A percentile compares a stretch with the other conserved stretches of the same genome.
Evolutionary conservation across 768 basidiomycete species (phyloP).

Genomic region (Suillus tomentosus): DNA sequence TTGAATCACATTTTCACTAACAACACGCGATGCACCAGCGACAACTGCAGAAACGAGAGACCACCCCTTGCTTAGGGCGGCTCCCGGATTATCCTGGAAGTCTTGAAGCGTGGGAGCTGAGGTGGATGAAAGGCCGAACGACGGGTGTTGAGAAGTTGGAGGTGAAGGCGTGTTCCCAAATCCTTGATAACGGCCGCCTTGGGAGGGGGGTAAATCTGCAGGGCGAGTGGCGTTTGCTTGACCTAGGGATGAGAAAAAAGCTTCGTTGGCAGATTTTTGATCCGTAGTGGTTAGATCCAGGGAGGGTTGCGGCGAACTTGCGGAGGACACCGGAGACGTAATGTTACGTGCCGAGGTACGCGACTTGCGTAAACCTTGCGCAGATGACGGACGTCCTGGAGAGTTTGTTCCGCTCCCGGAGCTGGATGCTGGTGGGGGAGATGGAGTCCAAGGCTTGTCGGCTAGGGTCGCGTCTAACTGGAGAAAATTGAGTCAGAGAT

Average conservation of each 20-base stretch:
- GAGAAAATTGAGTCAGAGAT: slow-evolving; percentile 22
- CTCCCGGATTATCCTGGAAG: slow-evolving; percentile 82
- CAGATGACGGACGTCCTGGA: slow-evolving; percentile 66
- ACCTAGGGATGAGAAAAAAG: slow-evolving; percentile 84
- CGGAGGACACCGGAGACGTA: slow-evolving; percentile 48
- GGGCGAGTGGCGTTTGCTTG: slow-evolving; percentile 78
- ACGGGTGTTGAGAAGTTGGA: slow-evolving; percentile 56
- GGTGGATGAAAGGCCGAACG: slow-evolving; percentile 74
- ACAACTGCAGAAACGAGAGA: slow-evolving; percentile 90
- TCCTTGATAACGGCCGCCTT: slow-evolving; percentile 91
- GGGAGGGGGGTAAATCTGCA: slow-evolving; percentile 82
- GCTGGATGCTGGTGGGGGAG: slow-evolving; percentile 58
- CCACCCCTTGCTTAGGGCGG: slow-evolving; percentile 93
- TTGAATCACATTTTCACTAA: slow-evolving; percentile 87
- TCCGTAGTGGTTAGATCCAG: slow-evolving; percentile 44
- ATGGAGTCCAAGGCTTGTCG: slow-evolving; percentile 78
- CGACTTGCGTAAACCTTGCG: slow-evolving; percentile 87
- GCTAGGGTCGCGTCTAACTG: slow-evolving; percentile 80
- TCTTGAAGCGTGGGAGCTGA: slow-evolving; percentile 79
- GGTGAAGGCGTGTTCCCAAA: slow-evolving; percentile 85
- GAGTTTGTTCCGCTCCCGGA: slow-evolving; percentile 38
- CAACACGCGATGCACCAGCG: slow-evolving; percentile 72
- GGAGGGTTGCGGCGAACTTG: slow-evolving; percentile 44
- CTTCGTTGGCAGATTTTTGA: slow-evolving; percentile 82
- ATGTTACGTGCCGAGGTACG: slow-evolving; percentile 66